Evolutionary conservation across 2,329 filamentous ascomycete genomes (phyloP), one percentile per base, ranked within the genome.

Genomic region (Purpureocillium takamizusanense): DNA sequence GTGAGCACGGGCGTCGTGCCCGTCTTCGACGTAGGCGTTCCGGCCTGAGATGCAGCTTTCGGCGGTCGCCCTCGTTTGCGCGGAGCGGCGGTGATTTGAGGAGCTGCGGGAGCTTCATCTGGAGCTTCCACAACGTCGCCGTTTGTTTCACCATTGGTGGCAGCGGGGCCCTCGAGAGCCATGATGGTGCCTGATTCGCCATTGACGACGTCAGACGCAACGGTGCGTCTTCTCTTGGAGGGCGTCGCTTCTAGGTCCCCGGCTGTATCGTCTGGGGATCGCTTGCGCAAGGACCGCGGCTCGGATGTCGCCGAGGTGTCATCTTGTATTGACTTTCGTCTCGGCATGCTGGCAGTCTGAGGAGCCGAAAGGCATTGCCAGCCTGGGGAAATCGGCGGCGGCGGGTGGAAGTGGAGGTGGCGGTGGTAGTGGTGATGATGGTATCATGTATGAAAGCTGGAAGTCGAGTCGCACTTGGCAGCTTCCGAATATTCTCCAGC

Each of bases 11-110:
- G 46, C 4, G 54, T 57, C 11, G 57, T 55, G 12, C 44, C 49
- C n/a, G 56, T 54, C 37, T 58, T 62, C 5, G 62, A 63, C 0
- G 64, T 67, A 4, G 59, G 55, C 2, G 57, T 59, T 18, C 53
- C 52, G 31, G 48, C 52, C 34, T 54, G 57, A 5, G 51, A 42
- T 16, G 45, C 42, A 16, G 49, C 41, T 38, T 60, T 62, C 4
- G 58, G 55, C 9, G 43, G 43, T 3, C 56, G 50, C 9, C 56
- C 55, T 33, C 53, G 42, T 38, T 49, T 51, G 23, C 52, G 50
- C 13, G 53, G 57, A 1, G 60, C 60, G 21, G 54, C 45, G 13
- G 40, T 46, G 21, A 25, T 10, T 25, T 25, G 21, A n/a, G 54
- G 44, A 2, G 40, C 37, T 17, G 41, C 43, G 3, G 45, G 23